These are phyloP conservation scores for Apiospora koreana DNA, from an alignment of 2,329 filamentous ascomycete genomes.

Conservation along the genomic window DNA sequence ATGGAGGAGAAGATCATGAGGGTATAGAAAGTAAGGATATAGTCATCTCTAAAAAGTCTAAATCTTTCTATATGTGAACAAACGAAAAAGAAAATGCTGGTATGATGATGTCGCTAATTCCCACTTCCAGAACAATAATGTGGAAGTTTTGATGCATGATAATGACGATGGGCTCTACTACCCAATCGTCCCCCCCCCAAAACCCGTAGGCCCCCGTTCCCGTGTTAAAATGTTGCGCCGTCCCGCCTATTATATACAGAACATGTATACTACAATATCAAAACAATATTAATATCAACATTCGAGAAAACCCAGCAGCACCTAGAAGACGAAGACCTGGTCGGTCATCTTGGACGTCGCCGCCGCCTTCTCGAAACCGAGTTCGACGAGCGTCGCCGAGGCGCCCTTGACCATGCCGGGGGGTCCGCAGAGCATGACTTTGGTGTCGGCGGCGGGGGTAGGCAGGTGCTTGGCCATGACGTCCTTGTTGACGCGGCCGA, in stretches of 20 bases:
- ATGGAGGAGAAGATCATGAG: no score
- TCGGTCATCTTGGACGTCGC: conserved; percentile 53
- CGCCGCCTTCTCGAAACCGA: conserved; percentile 54
- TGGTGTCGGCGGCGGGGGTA: conserved; percentile 43
- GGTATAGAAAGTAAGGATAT: background rate
- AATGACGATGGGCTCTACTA: background rate
- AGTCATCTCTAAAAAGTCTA: background rate
- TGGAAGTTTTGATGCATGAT: background rate
- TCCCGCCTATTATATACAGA: background rate
- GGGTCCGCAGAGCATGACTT: conserved; percentile 61
- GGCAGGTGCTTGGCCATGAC: conserved; percentile 53
- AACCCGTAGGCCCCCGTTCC: background rate
- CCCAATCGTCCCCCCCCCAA: background rate
- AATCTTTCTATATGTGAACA: background rate
- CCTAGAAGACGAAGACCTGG: conserved; percentile 47
- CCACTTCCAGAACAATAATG: background rate
- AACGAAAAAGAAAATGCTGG: background rate
- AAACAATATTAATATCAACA: background rate
- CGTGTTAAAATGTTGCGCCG: background rate
- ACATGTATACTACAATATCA: background rate
- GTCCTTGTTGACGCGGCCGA: conserved; percentile 52
- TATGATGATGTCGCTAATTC: conserved; percentile 5
- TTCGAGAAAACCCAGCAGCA: background rate
- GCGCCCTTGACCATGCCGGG: conserved; percentile 60
- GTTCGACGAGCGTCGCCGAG: conserved; percentile 48